A percentile compares a stretch with the other conserved stretches of the same genome.
These are phyloP conservation scores for Croton setiger DNA, from an alignment of 441 rosid species.

Conservation along the genomic window DNA sequence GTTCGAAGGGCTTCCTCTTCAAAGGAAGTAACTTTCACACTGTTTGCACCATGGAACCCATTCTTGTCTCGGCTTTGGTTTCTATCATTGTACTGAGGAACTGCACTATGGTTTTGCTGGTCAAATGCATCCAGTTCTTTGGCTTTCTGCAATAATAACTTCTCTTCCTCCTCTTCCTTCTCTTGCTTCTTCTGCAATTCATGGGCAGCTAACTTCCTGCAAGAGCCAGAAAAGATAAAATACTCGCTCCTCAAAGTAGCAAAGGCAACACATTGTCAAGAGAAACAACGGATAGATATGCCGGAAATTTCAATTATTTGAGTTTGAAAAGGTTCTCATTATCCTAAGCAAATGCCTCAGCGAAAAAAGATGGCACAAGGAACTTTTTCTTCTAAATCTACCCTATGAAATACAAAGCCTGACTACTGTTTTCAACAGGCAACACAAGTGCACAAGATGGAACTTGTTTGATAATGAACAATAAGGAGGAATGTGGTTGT, in stretches of 20 bases:
- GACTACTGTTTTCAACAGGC: too few species aligned
- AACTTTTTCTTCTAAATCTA: not conserved
- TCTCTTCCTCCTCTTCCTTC: conserved; percentile 80
- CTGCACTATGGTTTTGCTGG: conserved; percentile 87
- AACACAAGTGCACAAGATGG: not conserved
- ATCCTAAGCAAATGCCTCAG: not conserved
- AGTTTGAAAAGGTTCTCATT: not conserved
- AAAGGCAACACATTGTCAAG: not conserved
- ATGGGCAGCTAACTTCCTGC: conserved; percentile 75
- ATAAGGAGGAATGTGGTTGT: not conserved
- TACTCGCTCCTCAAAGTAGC: conserved; percentile 9
- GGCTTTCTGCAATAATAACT: conserved; percentile 54
- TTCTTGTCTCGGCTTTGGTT: conserved; percentile 59
- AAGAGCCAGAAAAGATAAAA: conserved; percentile 15
- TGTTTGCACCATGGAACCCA: conserved; percentile 87
- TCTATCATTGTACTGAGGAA: conserved; percentile 69
- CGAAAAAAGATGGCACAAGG: not conserved
- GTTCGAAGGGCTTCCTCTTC: conserved; percentile 92
- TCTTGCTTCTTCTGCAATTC: conserved; percentile 68
- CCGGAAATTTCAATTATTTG: not conserved
- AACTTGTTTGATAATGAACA: not conserved
- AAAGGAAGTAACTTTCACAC: conserved; percentile 76
- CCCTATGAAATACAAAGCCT: not conserved
- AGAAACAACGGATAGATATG: not conserved
- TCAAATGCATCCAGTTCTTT: conserved; percentile 85